Percentiles rank a stretch among this genome's conserved stretches.
These are phyloP conservation scores for Alloteropsis semialata DNA, from an alignment of 176 grass and related monocot species.

Conservation along the genomic window DNA sequence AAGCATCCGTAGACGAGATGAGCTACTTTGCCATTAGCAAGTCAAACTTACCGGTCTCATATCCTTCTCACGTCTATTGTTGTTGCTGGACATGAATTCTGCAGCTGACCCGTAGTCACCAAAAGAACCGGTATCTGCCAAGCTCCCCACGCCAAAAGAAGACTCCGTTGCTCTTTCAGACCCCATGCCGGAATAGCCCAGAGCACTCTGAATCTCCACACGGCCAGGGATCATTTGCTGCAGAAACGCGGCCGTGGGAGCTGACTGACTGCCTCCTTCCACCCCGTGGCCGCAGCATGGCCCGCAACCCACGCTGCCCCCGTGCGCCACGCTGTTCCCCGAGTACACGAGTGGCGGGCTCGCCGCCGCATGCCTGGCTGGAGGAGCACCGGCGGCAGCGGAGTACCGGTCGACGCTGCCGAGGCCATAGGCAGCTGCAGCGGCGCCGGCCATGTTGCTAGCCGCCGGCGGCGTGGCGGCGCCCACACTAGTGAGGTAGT, in stretches of 20 bases:
- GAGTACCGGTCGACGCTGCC: not conserved
- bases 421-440: not conserved
- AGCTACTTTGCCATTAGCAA: not conserved
- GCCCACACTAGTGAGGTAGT: conserved; percentile 56
- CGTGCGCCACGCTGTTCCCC: not conserved
- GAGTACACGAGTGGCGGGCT: conserved; percentile 26
- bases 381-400: conserved; percentile 1
- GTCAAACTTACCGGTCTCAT: conserved; percentile 7
- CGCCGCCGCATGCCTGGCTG: conserved; percentile 15
- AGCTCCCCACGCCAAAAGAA: conserved; percentile 22
- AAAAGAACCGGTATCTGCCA: conserved; percentile 29
- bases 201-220: not conserved
- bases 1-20: not conserved
- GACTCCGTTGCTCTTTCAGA: conserved; percentile 10
- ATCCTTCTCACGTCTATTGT: not conserved
- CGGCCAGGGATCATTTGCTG: conserved; percentile 8
- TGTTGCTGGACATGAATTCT: not conserved
- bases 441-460: not conserved
- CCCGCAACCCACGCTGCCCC: not conserved
- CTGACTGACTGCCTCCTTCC: not conserved
- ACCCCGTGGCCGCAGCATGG: conserved; percentile 22
- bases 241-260: conserved; percentile 16
- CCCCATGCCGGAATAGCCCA: conserved; percentile 6
- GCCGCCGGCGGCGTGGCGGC: not conserved
- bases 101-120: conserved; percentile 25